phyloP scores from a whole-genome alignment of 345 rosid genomes.

The Corymbia maculata region DNA sequence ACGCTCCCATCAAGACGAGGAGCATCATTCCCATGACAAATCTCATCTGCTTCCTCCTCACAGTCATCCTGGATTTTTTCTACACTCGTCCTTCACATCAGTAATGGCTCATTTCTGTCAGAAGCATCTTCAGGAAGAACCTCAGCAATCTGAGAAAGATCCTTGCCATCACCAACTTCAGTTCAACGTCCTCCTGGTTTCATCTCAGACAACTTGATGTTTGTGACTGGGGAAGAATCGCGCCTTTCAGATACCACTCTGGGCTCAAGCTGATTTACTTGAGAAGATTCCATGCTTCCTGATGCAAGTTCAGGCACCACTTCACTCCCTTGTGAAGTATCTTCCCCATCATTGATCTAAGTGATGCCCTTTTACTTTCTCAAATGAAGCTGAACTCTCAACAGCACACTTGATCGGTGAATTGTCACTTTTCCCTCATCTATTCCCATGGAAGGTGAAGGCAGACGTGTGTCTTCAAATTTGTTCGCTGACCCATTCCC shows the following conservation, averaged over 20 bases:
- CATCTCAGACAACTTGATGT: background rate
- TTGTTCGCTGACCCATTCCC: background rate
- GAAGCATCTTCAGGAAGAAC: background rate
- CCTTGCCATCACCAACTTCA: background rate
- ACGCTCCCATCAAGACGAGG: background rate
- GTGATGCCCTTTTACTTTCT: background rate
- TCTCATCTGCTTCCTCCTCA: background rate
- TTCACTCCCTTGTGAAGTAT: slow-evolving; percentile 5
- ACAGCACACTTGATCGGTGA: background rate
- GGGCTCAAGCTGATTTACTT: background rate
- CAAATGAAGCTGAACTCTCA: background rate
- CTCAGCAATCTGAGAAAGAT: background rate
- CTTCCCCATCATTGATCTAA: background rate
- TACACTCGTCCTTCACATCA: background rate
- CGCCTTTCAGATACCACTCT: background rate
- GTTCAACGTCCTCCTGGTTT: background rate
- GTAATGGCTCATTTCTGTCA: background rate
- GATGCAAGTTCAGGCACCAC: background rate
- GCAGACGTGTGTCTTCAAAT: background rate
- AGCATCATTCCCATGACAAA: background rate
- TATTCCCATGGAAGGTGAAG: background rate
- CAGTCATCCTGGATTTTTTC: background rate
- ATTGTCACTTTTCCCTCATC: background rate
- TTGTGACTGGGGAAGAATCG: background rate
- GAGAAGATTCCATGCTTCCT: background rate